phyloP scores from a whole-genome alignment of 176 grass and related monocot species.

The Aegilops speltoides region DNA sequence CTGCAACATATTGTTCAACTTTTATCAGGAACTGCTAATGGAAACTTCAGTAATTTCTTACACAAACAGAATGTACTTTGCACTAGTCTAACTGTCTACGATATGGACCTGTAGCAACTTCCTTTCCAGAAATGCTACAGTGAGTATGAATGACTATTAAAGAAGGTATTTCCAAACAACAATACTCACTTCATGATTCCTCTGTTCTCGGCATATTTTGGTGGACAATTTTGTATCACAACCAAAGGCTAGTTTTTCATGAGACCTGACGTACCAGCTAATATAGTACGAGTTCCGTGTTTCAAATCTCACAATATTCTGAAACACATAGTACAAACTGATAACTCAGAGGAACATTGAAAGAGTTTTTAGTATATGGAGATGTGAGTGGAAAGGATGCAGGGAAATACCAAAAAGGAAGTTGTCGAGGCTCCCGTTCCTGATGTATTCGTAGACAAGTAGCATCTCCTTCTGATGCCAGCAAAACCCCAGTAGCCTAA shows the following conservation, averaged over 20 bases:
- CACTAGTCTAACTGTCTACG: too few species aligned
- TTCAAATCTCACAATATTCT: too few species aligned
- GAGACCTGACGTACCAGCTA: neutral
- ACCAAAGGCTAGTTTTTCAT: neutral
- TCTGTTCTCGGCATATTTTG: neutral
- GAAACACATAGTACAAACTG: too few species aligned
- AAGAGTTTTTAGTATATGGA: neutral
- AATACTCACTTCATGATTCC: neutral
- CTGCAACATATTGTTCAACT: neutral
- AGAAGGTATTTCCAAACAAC: neutral
- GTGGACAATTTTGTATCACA: neutral
- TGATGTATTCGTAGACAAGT: constrained; percentile 42
- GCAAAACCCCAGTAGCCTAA: constrained; percentile 47
- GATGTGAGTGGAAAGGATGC: neutral
- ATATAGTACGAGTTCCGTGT: too few species aligned
- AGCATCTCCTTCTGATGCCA: constrained; percentile 24
- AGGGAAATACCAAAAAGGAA: constrained; percentile 39
- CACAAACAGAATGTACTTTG: neutral
- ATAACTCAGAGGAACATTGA: neutral
- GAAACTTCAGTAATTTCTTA: neutral
- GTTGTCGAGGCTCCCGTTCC: constrained; percentile 42
- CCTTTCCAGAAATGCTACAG: neutral
- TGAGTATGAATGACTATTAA: neutral
- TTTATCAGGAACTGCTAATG: neutral
- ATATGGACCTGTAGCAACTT: neutral